Conservation (phyloP, 2,329 filamentous ascomycete genomes). For the Neobulgaria alba region DNA sequence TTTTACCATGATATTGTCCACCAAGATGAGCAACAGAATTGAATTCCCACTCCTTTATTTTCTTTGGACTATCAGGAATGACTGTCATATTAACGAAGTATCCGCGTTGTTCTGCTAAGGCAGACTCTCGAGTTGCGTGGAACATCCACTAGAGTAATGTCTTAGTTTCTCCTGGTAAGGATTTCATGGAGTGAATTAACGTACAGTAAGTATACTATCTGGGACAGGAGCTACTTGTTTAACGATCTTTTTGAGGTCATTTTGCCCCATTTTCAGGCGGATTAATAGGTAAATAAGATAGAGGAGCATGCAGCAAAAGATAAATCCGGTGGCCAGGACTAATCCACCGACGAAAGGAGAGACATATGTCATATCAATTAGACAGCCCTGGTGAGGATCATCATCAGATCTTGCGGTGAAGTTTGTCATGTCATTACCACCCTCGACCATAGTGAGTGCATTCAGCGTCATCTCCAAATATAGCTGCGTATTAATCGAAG, state of each 20-base stretch:
- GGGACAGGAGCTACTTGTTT: too few species aligned
- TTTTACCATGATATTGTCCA: too few species aligned
- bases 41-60: background rate
- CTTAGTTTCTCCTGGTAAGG: background rate
- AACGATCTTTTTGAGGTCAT: too few species aligned
- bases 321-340: too few species aligned
- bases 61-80: background rate
- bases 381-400: background rate
- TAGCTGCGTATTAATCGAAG: background rate
- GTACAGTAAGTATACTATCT: too few species aligned
- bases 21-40: background rate
- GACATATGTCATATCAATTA: background rate
- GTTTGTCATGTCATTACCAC: background rate
- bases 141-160: background rate
- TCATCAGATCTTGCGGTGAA: background rate
- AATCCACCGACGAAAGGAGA: background rate
- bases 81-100: background rate
- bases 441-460: background rate
- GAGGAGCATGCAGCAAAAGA: too few species aligned
- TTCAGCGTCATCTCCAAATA: background rate
- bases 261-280: too few species aligned
- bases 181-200: background rate
- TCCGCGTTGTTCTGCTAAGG: background rate
- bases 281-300: too few species aligned
- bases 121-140: background rate